Evolutionary conservation across 2,329 filamentous ascomycete genomes (phyloP).

Genomic region (Colletotrichum limetticola): DNA sequence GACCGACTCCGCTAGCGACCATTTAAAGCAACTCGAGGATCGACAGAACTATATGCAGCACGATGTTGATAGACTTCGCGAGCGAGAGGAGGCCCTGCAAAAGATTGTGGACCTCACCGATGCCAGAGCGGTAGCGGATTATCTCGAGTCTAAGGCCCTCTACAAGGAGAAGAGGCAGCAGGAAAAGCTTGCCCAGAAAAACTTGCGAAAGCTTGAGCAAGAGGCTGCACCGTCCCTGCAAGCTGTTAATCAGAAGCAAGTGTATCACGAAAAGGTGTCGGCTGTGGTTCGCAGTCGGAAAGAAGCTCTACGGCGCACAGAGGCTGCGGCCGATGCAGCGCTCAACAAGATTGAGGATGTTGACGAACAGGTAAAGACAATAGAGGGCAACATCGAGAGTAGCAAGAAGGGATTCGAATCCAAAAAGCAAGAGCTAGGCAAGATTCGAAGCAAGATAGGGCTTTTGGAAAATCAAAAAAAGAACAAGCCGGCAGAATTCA

Average conservation of each 20-base stretch:
- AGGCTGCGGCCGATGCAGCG: conserved; percentile 60
- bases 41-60: conserved; percentile 80
- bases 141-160: conserved; percentile 63
- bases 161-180: conserved; percentile 64
- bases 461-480: conserved; percentile 71
- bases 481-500: conserved; percentile 73
- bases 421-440: conserved; percentile 62
- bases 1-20: conserved; percentile 68
- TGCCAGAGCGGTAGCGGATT: conserved; percentile 73
- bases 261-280: conserved; percentile 70
- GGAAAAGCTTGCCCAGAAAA: conserved; percentile 63
- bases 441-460: conserved; percentile 67
- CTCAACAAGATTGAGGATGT: conserved; percentile 51
- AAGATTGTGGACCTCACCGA: conserved; percentile 73
- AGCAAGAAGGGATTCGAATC: conserved; percentile 60
- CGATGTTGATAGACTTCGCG: conserved; percentile 84
- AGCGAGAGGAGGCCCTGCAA: conserved; percentile 76
- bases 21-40: conserved; percentile 73
- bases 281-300: conserved; percentile 65
- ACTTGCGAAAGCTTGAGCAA: conserved; percentile 69
- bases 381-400: conserved; percentile 58
- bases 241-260: conserved; percentile 75
- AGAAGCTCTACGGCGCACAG: conserved; percentile 62
- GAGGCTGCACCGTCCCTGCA: conserved; percentile 73
- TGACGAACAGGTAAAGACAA: conserved; percentile 35